A percentile compares a stretch with the other conserved stretches of the same genome.
These are phyloP conservation scores for Salicornia ramosissima DNA, from an alignment of 148 eudicot genomes.

Conservation along the genomic window DNA sequence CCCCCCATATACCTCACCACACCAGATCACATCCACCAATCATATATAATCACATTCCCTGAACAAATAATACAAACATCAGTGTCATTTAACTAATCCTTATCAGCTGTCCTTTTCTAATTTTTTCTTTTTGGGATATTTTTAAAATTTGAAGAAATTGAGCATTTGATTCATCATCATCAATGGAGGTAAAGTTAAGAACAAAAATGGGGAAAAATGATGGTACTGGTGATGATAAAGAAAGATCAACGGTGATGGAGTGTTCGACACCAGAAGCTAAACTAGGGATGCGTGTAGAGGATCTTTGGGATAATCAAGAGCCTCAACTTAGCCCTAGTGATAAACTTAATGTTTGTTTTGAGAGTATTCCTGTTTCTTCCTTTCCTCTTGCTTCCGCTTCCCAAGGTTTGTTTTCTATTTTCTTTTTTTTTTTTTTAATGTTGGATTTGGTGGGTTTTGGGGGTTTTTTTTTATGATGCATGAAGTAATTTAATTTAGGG, in stretches of 20 bases:
- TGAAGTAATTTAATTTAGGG: not conserved
- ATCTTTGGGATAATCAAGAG: conserved; percentile 74
- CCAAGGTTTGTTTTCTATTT: conserved; percentile 35
- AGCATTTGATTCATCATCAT: too few species aligned
- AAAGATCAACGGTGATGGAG: conserved; percentile 14
- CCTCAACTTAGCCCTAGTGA: conserved; percentile 75
- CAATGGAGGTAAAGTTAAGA: conserved; percentile 24
- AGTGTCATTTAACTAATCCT: not conserved
- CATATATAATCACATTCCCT: too few species aligned
- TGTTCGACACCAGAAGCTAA: conserved; percentile 69
- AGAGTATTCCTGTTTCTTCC: conserved; percentile 71
- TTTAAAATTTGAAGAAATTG: not conserved
- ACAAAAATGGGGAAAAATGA: conserved; percentile 8
- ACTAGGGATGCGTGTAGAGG: conserved; percentile 73
- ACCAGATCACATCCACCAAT: not conserved
- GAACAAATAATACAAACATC: not conserved
- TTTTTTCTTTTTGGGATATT: not conserved
- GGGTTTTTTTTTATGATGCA: not conserved
- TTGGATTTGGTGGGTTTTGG: not conserved
- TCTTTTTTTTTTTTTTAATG: not conserved
- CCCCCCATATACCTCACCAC: not conserved
- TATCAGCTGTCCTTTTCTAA: not conserved
- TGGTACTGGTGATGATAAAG: not conserved
- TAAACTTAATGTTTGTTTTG: conserved; percentile 92
- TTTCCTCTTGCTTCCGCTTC: conserved; percentile 63